These are phyloP conservation scores for Serpula lacrymans DNA, from an alignment of 768 basidiomycete species.

Conservation along the genomic window DNA sequence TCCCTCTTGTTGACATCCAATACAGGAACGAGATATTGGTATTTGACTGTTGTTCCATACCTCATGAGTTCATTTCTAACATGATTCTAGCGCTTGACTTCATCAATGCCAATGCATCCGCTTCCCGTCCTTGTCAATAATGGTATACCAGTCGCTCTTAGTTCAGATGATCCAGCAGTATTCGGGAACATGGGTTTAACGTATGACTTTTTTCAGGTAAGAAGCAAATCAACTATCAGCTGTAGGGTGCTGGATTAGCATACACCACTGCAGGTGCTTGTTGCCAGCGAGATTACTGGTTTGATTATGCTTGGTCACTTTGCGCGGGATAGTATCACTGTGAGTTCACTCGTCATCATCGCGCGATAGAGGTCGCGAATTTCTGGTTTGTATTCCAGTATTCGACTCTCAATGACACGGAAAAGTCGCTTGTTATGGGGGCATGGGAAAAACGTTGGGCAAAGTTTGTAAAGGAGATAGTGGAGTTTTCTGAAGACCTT, in stretches of 20 bases:
- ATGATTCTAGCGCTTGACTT: slow-evolving; percentile 55
- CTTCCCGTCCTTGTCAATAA: slow-evolving; percentile 69
- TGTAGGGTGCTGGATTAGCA: not conserved
- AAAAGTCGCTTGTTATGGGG: slow-evolving; percentile 41
- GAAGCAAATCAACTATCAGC: slow-evolving; percentile 1
- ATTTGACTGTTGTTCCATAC: slow-evolving; percentile 12
- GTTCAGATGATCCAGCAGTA: slow-evolving; percentile 72
- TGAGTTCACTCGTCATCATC: slow-evolving; percentile 2
- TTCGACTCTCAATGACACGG: slow-evolving; percentile 45
- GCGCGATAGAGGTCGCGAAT: not conserved
- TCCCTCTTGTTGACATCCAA: slow-evolving; percentile 3
- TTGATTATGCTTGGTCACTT: slow-evolving; percentile 58
- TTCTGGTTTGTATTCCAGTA: slow-evolving; percentile 34
- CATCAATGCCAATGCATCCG: slow-evolving; percentile 80
- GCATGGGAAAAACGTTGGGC: slow-evolving; percentile 50
- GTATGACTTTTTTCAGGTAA: slow-evolving; percentile 75
- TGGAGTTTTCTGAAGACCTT: too few species aligned
- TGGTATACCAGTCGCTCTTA: slow-evolving; percentile 67
- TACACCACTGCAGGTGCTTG: slow-evolving; percentile 47
- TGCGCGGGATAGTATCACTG: slow-evolving; percentile 68
- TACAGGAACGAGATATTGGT: slow-evolving; percentile 78
- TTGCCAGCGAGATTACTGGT: slow-evolving; percentile 63
- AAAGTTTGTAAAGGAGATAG: slow-evolving; percentile 38
- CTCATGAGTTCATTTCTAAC: not conserved
- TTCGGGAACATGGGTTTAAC: slow-evolving; percentile 79